Conservation (phyloP, 2,329 filamentous ascomycete species). For the Scytalidium sp. region DNA sequence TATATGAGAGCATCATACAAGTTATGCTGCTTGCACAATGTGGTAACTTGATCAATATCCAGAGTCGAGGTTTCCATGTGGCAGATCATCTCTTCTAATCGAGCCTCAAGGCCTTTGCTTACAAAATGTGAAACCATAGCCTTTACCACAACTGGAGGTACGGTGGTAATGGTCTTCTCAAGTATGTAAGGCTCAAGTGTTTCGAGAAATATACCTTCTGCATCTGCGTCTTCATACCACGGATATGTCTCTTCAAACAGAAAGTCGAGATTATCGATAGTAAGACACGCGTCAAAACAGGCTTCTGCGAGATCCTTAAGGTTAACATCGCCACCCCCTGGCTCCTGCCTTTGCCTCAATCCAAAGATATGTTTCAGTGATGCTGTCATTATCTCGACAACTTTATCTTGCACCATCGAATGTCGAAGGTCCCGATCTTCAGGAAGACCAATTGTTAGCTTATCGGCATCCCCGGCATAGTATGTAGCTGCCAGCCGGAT, state of each 20-base stretch:
- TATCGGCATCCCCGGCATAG: slow-evolving; percentile 88
- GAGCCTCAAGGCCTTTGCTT: slow-evolving; percentile 67
- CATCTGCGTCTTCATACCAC: slow-evolving; percentile 76
- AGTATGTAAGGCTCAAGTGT: slow-evolving; percentile 86
- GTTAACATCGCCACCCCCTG: slow-evolving; percentile 43
- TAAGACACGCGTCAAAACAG: slow-evolving; percentile 80
- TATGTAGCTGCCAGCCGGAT: slow-evolving; percentile 90
- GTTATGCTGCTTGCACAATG: slow-evolving; percentile 84
- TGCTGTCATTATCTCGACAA: slow-evolving; percentile 90
- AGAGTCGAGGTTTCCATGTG: slow-evolving; percentile 86
- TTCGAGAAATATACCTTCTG: slow-evolving; percentile 77
- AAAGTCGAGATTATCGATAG: slow-evolving; percentile 75
- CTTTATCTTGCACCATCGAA: slow-evolving; percentile 78
- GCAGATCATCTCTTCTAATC: slow-evolving; percentile 91
- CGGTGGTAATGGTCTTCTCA: slow-evolving; percentile 66
- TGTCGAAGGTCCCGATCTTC: slow-evolving; percentile 77
- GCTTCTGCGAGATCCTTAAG: slow-evolving; percentile 76
- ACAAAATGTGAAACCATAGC: slow-evolving; percentile 81
- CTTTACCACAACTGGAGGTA: slow-evolving; percentile 85
- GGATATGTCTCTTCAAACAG: slow-evolving; percentile 90
- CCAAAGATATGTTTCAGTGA: slow-evolving; percentile 88
- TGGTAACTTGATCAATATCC: slow-evolving; percentile 90
- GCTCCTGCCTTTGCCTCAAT: slow-evolving; percentile 49
- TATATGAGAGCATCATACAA: slow-evolving; percentile 96
- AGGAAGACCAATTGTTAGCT: slow-evolving; percentile 87